Evolutionary conservation across 352 stramenopile species (phyloP).

Genomic region (Phytophthora constricta): DNA sequence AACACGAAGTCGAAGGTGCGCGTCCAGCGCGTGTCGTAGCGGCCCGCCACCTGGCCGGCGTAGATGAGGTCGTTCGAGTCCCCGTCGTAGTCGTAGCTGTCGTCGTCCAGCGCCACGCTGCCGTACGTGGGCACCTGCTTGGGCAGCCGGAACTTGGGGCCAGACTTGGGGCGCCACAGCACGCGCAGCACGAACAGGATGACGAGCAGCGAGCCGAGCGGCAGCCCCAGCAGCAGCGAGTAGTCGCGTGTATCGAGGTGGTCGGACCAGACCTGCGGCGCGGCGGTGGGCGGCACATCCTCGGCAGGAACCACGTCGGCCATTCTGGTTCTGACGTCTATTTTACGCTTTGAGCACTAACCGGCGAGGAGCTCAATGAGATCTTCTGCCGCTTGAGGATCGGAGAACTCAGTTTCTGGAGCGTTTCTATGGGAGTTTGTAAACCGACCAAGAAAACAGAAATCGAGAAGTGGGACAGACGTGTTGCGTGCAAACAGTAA

Average conservation of each 20-base stretch:
- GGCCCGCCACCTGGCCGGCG: constrained; percentile 74
- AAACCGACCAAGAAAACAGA: too few species aligned
- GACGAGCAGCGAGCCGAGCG: constrained; percentile 60
- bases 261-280: constrained; percentile 61
- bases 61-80: constrained; percentile 88
- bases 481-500: too few species aligned
- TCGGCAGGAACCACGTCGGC: constrained; percentile 6
- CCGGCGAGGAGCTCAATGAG: too few species aligned
- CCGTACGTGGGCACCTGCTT: constrained; percentile 86
- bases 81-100: constrained; percentile 77
- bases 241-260: constrained; percentile 65
- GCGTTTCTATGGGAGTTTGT: too few species aligned
- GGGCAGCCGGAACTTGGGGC: constrained; percentile 81
- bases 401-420: too few species aligned
- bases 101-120: constrained; percentile 65
- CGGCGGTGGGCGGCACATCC: constrained; percentile 3
- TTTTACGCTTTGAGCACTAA: too few species aligned
- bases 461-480: too few species aligned
- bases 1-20: constrained; percentile 88
- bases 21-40: constrained; percentile 86
- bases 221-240: constrained; percentile 69
- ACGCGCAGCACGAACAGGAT: constrained; percentile 72
- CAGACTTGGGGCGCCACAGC: constrained; percentile 73
- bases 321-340: too few species aligned
- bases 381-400: too few species aligned